Percentiles rank a stretch among this genome's conserved stretches.
Evolutionary conservation across 2,329 filamentous ascomycete genomes (phyloP).

Genomic region (Neobulgaria alba): DNA sequence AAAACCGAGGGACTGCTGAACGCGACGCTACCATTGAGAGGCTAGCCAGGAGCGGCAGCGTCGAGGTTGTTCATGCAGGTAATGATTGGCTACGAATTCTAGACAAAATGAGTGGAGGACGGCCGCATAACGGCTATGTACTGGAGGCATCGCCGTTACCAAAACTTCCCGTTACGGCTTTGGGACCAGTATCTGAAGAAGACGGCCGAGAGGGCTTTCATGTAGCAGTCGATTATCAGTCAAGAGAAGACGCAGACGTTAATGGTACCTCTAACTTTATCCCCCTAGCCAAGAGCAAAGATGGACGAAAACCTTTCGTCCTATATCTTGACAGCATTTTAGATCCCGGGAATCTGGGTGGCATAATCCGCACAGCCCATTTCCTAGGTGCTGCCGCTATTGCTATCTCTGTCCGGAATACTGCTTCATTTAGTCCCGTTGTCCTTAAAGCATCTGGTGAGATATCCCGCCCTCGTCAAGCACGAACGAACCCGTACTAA

Average conservation of each 20-base stretch:
- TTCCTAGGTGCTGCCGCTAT: constrained; percentile 88
- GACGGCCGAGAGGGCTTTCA: constrained; percentile 41
- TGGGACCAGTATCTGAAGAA: constrained; percentile 32
- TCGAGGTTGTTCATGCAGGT: constrained; percentile 50
- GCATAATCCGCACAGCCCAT: constrained; percentile 77
- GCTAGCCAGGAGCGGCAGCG: constrained; percentile 39
- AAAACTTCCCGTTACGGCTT: constrained; percentile 53
- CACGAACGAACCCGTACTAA: background rate
- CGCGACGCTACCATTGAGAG: constrained; percentile 37
- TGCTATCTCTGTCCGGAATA: constrained; percentile 63
- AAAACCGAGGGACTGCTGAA: constrained; percentile 42
- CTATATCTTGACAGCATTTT: constrained; percentile 68
- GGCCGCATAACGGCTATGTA: constrained; percentile 85
- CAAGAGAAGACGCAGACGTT: constrained; percentile 61
- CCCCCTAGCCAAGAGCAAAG: constrained; percentile 15
- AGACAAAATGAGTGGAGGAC: constrained; percentile 72
- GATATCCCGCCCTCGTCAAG: background rate
- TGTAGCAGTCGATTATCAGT: constrained; percentile 57
- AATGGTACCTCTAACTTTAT: constrained; percentile 59
- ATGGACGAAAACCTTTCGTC: constrained; percentile 56
- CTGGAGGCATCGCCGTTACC: constrained; percentile 82
- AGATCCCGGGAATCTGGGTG: constrained; percentile 85
- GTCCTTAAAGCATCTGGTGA: constrained; percentile 67
- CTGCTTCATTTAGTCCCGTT: constrained; percentile 65
- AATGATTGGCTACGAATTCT: constrained; percentile 59